phyloP scores from a whole-genome alignment of 2,329 filamentous ascomycete species.

The Cladobotryum mycophilum region DNA sequence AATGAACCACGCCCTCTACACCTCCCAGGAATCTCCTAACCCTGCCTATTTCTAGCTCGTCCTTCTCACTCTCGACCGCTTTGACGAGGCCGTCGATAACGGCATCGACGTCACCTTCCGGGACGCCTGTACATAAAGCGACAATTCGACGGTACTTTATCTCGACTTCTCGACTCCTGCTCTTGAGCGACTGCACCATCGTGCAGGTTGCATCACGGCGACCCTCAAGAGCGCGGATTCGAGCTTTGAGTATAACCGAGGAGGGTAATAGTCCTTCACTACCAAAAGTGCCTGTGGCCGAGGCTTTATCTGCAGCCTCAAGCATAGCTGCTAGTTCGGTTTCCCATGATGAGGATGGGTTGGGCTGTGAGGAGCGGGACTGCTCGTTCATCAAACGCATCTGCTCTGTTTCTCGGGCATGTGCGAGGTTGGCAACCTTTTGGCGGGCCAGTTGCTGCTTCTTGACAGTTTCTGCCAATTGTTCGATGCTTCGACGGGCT shows the following conservation, averaged over 20 bases:
- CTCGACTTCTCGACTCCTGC: conserved; percentile 76
- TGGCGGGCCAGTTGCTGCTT: conserved; percentile 60
- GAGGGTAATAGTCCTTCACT: conserved; percentile 47
- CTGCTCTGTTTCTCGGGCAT: conserved; percentile 66
- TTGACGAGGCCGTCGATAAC: conserved; percentile 73
- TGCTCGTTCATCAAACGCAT: conserved; percentile 39
- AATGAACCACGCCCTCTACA: conserved; percentile 58
- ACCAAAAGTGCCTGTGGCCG: conserved; percentile 28
- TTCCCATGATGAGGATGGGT: conserved; percentile 46
- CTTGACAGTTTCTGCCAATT: conserved; percentile 58
- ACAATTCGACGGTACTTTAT: conserved; percentile 85
- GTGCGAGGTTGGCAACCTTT: conserved; percentile 71
- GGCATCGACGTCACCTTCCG: conserved; percentile 72
- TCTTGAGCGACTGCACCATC: conserved; percentile 65
- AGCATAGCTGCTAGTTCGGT: conserved; percentile 45
- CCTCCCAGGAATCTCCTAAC: conserved; percentile 75
- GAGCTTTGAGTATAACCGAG: conserved; percentile 55
- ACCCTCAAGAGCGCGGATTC: conserved; percentile 62
- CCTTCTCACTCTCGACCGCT: conserved; percentile 82
- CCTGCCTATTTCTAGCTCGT: conserved; percentile 67
- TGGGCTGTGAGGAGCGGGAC: conserved; percentile 35
- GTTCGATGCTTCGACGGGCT: conserved; percentile 66
- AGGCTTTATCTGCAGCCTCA: conserved; percentile 35
- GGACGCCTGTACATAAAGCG: conserved; percentile 74
- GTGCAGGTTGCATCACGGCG: conserved; percentile 63